Evolutionary conservation across 169 alveolate species (phyloP).

Genomic region (Cryptosporidium baileyi): DNA sequence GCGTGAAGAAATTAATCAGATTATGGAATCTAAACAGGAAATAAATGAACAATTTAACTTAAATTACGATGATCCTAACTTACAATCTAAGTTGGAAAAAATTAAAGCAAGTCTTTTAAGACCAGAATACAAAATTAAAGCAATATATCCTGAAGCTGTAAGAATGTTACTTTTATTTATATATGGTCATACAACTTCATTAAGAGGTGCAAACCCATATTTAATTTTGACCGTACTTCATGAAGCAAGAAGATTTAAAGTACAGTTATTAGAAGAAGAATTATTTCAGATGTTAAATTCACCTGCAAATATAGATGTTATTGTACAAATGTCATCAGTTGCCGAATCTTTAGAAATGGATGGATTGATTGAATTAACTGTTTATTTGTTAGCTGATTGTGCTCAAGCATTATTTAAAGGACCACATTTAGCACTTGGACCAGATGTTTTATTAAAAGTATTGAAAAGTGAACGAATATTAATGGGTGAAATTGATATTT

Average conservation of each 20-base stretch:
- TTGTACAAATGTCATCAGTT: slow-evolving; percentile 67
- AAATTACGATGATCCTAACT: slow-evolving; percentile 20
- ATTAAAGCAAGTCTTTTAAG: slow-evolving; percentile 54
- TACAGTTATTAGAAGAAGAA: slow-evolving; percentile 52
- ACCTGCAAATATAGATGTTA: slow-evolving; percentile 47
- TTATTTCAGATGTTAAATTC: slow-evolving; percentile 59
- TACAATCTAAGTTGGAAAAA: slow-evolving; percentile 28
- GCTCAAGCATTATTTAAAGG: slow-evolving; percentile 67
- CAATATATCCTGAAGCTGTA: slow-evolving; percentile 69
- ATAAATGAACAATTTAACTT: slow-evolving; percentile 53
- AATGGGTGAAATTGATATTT: slow-evolving; percentile 61
- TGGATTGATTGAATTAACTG: slow-evolving; percentile 33
- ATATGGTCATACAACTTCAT: slow-evolving; percentile 64
- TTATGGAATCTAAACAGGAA: slow-evolving; percentile 65
- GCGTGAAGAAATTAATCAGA: slow-evolving; percentile 69
- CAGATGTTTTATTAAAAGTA: slow-evolving; percentile 53
- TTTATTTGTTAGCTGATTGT: slow-evolving; percentile 58
- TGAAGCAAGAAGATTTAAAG: slow-evolving; percentile 68
- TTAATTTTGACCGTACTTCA: slow-evolving; percentile 48
- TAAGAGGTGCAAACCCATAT: slow-evolving; percentile 66
- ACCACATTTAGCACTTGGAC: slow-evolving; percentile 60
- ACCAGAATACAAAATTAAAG: slow-evolving; percentile 66
- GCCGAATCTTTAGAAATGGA: slow-evolving; percentile 68
- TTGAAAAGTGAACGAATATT: slow-evolving; percentile 36
- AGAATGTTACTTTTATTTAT: slow-evolving; percentile 49